A percentile compares a stretch with the other conserved stretches of the same genome.
phyloP scores from a whole-genome alignment of 345 rosid species.

The Linum lewisii region DNA sequence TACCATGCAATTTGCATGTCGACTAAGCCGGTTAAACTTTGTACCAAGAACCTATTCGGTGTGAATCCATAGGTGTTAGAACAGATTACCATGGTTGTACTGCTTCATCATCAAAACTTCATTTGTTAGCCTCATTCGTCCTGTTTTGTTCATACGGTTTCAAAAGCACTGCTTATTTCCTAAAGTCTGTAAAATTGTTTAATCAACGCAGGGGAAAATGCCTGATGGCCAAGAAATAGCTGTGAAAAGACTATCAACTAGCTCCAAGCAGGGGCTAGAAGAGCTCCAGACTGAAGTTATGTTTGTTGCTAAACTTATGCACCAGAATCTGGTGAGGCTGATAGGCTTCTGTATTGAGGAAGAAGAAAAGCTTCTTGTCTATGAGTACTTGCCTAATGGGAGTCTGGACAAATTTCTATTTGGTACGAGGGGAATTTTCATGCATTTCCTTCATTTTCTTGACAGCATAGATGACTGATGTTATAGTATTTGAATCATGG shows the following conservation, averaged over 20 bases:
- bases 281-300: constrained; percentile 1
- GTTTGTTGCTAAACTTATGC: constrained; percentile 1
- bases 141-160: too few species aligned
- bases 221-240: constrained; percentile 1
- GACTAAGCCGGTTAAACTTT: too few species aligned
- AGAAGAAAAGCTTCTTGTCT: constrained; percentile 5
- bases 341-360: background rate
- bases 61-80: too few species aligned
- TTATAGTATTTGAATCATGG: background rate
- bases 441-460: too few species aligned
- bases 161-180: too few species aligned
- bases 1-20: too few species aligned
- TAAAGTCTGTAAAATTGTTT: too few species aligned
- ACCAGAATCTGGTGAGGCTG: constrained; percentile 3
- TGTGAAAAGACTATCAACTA: constrained; percentile 3
- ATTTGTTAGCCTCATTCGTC: too few species aligned
- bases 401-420: constrained; percentile 1
- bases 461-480: background rate
- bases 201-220: background rate
- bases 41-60: background rate
- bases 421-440: background rate
- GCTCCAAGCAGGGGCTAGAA: constrained; percentile 3
- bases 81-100: too few species aligned
- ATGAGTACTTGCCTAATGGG: constrained; percentile 1
- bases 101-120: too few species aligned